Conservation (phyloP, 164 flowering plant genomes). For the Sextonia rubra region DNA sequence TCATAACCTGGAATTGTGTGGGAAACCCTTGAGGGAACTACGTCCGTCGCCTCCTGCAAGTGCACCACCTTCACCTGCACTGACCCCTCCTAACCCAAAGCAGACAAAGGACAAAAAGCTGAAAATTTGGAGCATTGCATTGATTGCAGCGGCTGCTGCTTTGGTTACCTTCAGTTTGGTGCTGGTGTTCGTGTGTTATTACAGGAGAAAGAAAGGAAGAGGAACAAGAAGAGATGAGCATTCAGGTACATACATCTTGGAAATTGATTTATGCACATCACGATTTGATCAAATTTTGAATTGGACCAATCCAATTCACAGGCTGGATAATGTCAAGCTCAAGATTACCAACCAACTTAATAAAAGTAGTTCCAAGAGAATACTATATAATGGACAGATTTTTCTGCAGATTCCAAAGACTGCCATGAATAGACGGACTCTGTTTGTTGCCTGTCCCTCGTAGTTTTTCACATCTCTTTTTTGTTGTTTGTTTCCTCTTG, state of each 20-base stretch:
- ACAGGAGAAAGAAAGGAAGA: slow-evolving; percentile 13
- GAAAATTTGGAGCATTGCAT: slow-evolving; percentile 27
- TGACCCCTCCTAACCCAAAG: background rate
- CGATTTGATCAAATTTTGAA: background rate
- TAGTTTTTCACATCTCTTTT: too few species aligned
- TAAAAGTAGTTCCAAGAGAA: background rate
- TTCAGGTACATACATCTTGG: slow-evolving; percentile 17
- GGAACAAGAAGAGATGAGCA: slow-evolving; percentile 5
- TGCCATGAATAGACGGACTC: too few species aligned
- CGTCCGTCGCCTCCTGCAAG: slow-evolving; percentile 23
- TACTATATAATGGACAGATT: too few species aligned
- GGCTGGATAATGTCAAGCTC: background rate
- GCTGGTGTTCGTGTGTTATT: slow-evolving; percentile 26
- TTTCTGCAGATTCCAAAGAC: too few species aligned
- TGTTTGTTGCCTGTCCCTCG: too few species aligned
- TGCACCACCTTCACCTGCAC: slow-evolving; percentile 16
- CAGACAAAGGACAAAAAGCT: slow-evolving; percentile 12
- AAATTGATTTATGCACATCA: too few species aligned
- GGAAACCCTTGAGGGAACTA: slow-evolving; percentile 26
- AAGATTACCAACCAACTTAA: background rate
- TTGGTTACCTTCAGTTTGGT: slow-evolving; percentile 27
- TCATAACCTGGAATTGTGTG: slow-evolving; percentile 45
- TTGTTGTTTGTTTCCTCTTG: too few species aligned
- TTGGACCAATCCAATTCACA: background rate
- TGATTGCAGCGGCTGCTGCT: slow-evolving; percentile 37